Evolutionary conservation across 495 filamentous ascomycete species (phyloP), one percentile per base, ranked within the genome.

Genomic region (Penicillium goetzii): DNA sequence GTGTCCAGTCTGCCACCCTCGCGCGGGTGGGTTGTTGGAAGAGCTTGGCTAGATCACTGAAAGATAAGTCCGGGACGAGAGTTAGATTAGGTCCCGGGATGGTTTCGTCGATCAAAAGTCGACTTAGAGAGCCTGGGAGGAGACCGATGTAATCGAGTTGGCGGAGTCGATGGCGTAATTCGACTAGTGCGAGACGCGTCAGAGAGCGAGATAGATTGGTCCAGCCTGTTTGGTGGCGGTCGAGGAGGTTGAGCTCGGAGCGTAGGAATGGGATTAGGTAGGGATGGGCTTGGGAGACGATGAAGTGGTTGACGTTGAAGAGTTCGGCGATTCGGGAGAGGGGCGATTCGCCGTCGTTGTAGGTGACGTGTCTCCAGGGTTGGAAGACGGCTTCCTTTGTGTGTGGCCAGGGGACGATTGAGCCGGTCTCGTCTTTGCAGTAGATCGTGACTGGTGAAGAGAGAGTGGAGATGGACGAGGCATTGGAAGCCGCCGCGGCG

Each of bases 231-330:
- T 88, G 84, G 32, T 85, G 81, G 36, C 83, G 81, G 41, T 88
- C 85, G 3, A 92, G 87, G 30, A 91, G 88, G 70, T 92, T 89
- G 73, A 92, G 86, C 63, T 96, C 91, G 41, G 86, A 88, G 34
- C 88, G 87, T 3, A 97, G 80, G 69, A 97, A 96, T 2, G 94
- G 94, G 65, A 97, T 89, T 36, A 97, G 88, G 67, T 96, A 96
- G 3, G 94, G 94, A 65, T 97, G 93, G 56, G 95, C 91, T 74
- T 97, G 94, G 1, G 93, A 97, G 61, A 97, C 92, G 68, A 98
- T 96, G 77, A 97, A 97, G 74, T 97, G 93, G 74, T 97, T 98
- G 69, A 97, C 93, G 72, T 97, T 97, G 84, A 97, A 97, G 30
- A 97, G 88, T 74, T 96, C 90, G 8, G 92, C 89, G 57, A 97